Conservation (phyloP, 345 rosid genomes). For the Linum usitatissimum region DNA sequence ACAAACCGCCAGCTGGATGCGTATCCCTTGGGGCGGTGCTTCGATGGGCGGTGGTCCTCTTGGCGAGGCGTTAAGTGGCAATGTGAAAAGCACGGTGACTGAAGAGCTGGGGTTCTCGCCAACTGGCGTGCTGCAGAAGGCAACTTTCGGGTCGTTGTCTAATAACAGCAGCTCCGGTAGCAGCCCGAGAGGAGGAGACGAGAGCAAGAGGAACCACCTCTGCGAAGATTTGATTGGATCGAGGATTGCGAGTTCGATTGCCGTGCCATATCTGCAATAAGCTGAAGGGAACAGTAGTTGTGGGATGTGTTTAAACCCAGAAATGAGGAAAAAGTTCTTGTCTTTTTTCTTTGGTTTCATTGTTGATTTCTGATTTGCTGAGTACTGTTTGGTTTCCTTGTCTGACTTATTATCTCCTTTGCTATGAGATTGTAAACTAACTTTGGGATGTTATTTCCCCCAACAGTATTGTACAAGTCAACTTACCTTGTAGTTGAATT, state of each 20-base stretch:
- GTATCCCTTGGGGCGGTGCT: constrained; percentile 36
- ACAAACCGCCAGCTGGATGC: constrained; percentile 37
- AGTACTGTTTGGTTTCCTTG: too few relatives aligned
- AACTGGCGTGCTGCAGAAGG: constrained; percentile 49
- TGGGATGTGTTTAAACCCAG: too few relatives aligned
- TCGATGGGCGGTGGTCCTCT: constrained; percentile 49
- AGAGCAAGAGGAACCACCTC: constrained; percentile 27
- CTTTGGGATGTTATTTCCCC: too few relatives aligned
- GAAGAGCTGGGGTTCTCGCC: constrained; percentile 44
- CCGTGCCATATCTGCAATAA: too few relatives aligned
- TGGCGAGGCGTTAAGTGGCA: constrained; percentile 43
- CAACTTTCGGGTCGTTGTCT: constrained; percentile 41
- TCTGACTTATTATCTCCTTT: too few relatives aligned
- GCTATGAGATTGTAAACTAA: too few relatives aligned
- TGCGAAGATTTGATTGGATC: constrained; percentile 25
- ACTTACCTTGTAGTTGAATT: too few relatives aligned
- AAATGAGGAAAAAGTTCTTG: too few relatives aligned
- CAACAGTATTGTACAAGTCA: too few relatives aligned
- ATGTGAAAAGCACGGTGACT: constrained; percentile 13
- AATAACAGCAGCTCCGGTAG: constrained; percentile 47
- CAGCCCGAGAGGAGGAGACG: constrained; percentile 32
- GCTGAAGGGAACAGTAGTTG: too few relatives aligned
- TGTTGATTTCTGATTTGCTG: too few relatives aligned
- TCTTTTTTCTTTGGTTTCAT: too few relatives aligned
- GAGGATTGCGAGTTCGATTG: constrained; percentile 13